Evolutionary conservation across 768 basidiomycete genomes (phyloP).

Genomic region (Leucocoprinus sp.): DNA sequence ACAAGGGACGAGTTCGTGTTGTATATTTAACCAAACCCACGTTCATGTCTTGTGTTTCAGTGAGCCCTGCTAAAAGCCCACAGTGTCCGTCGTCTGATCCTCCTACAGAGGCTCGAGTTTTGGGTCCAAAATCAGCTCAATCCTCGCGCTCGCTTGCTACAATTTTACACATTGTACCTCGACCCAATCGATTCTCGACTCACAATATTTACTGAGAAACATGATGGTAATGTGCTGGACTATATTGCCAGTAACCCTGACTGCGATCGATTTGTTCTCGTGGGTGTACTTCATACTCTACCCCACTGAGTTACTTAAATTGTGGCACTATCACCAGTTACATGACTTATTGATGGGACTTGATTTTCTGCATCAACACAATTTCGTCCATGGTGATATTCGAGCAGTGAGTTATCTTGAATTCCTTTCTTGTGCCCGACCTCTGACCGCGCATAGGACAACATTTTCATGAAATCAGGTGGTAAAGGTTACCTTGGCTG

Average conservation of each 20-base stretch:
- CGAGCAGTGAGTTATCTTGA: slow-evolving; percentile 12
- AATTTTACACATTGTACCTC: slow-evolving; percentile 1
- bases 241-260: background rate
- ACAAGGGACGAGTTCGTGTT: background rate
- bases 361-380: slow-evolving; percentile 15
- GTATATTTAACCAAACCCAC: no score
- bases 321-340: background rate
- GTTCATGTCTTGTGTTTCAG: no score
- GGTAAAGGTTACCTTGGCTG: slow-evolving; percentile 18
- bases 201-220: background rate
- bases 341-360: slow-evolving; percentile 16
- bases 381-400: slow-evolving; percentile 16
- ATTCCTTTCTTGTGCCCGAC: background rate
- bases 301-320: background rate
- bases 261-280: background rate
- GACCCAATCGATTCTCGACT: background rate
- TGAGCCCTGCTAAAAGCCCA: background rate
- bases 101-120: background rate
- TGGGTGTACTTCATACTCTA: background rate
- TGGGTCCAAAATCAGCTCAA: background rate
- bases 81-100: no score
- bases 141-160: background rate
- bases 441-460: slow-evolving; percentile 11
- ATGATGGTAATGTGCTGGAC: background rate
- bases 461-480: slow-evolving; percentile 16